These are phyloP conservation scores for Thelonectria rubi DNA, from an alignment of 2,329 filamentous ascomycete genomes.

Conservation along the genomic window DNA sequence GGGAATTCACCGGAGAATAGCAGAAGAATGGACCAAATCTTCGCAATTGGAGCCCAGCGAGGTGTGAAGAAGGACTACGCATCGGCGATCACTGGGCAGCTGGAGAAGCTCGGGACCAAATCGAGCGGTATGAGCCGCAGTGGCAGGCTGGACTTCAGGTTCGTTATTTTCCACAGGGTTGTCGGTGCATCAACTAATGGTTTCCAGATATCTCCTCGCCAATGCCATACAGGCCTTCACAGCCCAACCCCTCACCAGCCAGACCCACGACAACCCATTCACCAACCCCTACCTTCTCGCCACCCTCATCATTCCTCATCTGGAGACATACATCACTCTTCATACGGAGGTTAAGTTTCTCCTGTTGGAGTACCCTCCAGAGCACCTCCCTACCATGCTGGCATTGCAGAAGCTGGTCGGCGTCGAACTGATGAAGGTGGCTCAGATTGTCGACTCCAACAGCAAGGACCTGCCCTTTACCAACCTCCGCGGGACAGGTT, in stretches of 20 bases:
- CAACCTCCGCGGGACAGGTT: conserved; percentile 49
- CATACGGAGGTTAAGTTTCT: conserved; percentile 65
- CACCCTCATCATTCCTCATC: conserved; percentile 65
- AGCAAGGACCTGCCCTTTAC: conserved; percentile 51
- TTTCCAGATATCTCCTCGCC: conserved; percentile 64
- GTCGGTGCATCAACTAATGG: conserved; percentile 9
- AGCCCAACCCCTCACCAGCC: conserved; percentile 58
- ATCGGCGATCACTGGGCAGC: conserved; percentile 56
- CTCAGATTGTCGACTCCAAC: conserved; percentile 61
- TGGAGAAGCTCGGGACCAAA: conserved; percentile 65
- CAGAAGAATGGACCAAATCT: conserved; percentile 63
- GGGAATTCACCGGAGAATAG: conserved; percentile 44
- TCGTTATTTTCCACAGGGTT: conserved; percentile 30
- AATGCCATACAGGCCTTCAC: conserved; percentile 68
- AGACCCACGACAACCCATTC: conserved; percentile 64
- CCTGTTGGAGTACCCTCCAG: conserved; percentile 66
- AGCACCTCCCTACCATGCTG: conserved; percentile 65
- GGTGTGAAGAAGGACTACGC: conserved; percentile 62
- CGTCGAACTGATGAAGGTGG: conserved; percentile 65
- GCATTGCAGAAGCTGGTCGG: conserved; percentile 68
- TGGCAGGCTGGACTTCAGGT: conserved; percentile 68
- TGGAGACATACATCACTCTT: conserved; percentile 66
- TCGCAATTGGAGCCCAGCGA: conserved; percentile 67
- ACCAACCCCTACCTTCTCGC: conserved; percentile 64
- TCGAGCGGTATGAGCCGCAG: conserved; percentile 60